These are phyloP conservation scores for Nissolia schottii DNA, from an alignment of 306 rosid genomes.

Conservation along the genomic window DNA sequence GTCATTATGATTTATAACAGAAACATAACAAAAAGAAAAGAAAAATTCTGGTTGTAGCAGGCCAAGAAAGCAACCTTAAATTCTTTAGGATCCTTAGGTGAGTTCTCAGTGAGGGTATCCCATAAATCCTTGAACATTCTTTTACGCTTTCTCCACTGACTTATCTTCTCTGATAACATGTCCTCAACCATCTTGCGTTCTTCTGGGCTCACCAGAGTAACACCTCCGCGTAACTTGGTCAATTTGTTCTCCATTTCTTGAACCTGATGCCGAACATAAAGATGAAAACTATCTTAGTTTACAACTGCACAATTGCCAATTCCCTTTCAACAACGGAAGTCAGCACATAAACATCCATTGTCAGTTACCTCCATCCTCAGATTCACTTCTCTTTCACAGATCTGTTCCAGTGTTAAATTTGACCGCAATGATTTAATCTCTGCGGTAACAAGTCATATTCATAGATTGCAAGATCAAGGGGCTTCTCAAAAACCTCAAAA, in stretches of 20 bases:
- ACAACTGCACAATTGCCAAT: not conserved
- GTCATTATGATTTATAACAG: not conserved
- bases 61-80: conserved; percentile 50
- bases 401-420: conserved; percentile 79
- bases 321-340: not conserved
- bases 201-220: conserved; percentile 80
- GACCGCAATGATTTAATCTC: conserved; percentile 73
- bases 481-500: not conserved
- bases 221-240: conserved; percentile 73
- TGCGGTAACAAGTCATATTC: conserved; percentile 36
- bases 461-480: conserved; percentile 6
- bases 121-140: conserved; percentile 91
- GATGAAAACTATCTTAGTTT: not conserved
- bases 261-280: conserved; percentile 48
- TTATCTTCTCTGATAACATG: conserved; percentile 41
- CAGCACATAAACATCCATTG: conserved; percentile 9
- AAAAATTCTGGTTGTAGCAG: not conserved
- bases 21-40: not conserved
- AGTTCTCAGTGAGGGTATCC: conserved; percentile 90
- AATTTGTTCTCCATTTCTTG: conserved; percentile 66
- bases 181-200: conserved; percentile 66
- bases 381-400: conserved; percentile 53
- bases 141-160: conserved; percentile 88
- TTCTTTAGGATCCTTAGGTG: conserved; percentile 78
- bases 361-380: conserved; percentile 67